phyloP scores from a whole-genome alignment of 306 rosid genomes.

The Clitoria ternatea region DNA sequence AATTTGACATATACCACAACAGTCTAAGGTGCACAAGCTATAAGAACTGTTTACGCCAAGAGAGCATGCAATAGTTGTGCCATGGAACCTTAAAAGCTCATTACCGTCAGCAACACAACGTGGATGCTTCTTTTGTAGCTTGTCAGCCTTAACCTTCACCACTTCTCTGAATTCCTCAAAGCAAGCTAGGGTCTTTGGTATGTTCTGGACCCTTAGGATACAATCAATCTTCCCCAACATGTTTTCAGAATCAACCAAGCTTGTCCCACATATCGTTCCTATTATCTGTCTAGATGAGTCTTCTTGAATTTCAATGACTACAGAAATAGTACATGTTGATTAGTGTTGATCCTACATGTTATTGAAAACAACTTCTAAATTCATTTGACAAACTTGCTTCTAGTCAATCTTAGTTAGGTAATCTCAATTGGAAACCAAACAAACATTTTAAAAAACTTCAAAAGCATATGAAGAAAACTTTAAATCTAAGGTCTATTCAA shows the following conservation, averaged over 20 bases:
- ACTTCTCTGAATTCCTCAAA: constrained; percentile 60
- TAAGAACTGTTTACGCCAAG: constrained; percentile 36
- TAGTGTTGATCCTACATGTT: too few species aligned
- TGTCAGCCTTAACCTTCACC: constrained; percentile 45
- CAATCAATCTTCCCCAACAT: constrained; percentile 32
- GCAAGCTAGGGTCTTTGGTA: constrained; percentile 29
- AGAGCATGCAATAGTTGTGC: constrained; percentile 58
- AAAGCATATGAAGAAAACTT: too few species aligned
- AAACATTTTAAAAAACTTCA: too few species aligned
- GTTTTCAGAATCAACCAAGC: constrained; percentile 13
- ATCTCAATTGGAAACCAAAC: too few species aligned
- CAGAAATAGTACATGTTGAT: constrained; percentile 14
- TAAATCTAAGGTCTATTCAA: too few species aligned
- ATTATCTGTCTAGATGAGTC: constrained; percentile 47
- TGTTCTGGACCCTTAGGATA: constrained; percentile 49
- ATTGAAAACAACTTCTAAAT: too few species aligned
- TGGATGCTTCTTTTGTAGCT: constrained; percentile 30
- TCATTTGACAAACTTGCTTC: too few species aligned
- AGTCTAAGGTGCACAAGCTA: constrained; percentile 31
- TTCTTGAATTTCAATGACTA: constrained; percentile 46
- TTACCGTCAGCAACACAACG: constrained; percentile 72
- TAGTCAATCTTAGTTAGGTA: too few species aligned
- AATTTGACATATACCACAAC: constrained; percentile 56
- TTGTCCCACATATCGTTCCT: constrained; percentile 49
- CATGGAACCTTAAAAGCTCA: constrained; percentile 63